A percentile compares a stretch with the other conserved stretches of the same genome.
Evolutionary conservation across 2,329 filamentous ascomycete genomes (phyloP).

Genomic region (Colletotrichum graminicola): DNA sequence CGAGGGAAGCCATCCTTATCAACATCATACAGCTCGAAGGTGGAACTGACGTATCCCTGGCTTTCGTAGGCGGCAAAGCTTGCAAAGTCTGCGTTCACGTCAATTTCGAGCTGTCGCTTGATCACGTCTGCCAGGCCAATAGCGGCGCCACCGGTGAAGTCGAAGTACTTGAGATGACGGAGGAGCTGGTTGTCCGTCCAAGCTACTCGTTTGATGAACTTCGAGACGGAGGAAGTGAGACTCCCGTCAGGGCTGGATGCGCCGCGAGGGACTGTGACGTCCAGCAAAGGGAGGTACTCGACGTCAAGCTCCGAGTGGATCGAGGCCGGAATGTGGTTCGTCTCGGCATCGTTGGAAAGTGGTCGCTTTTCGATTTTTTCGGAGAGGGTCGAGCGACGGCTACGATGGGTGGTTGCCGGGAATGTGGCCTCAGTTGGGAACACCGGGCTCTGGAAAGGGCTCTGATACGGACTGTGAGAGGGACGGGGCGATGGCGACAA

Average conservation of each 20-base stretch:
- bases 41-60: slow-evolving; percentile 59
- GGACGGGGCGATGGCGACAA: slow-evolving; percentile 58
- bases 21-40: slow-evolving; percentile 70
- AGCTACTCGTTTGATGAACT: slow-evolving; percentile 32
- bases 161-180: slow-evolving; percentile 54
- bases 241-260: slow-evolving; percentile 8
- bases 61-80: slow-evolving; percentile 54
- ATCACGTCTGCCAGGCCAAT: slow-evolving; percentile 54
- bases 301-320: slow-evolving; percentile 43
- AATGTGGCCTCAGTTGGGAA: slow-evolving; percentile 29
- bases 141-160: slow-evolving; percentile 57
- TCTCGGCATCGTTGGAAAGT: slow-evolving; percentile 38
- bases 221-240: slow-evolving; percentile 13
- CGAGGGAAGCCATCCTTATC: slow-evolving; percentile 58
- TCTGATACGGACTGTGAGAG: slow-evolving; percentile 32
- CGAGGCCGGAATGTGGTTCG: slow-evolving; percentile 40
- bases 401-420: slow-evolving; percentile 40
- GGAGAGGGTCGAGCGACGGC: slow-evolving; percentile 48
- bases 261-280: slow-evolving; percentile 13
- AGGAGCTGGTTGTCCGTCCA: slow-evolving; percentile 57
- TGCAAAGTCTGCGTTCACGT: slow-evolving; percentile 48
- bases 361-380: slow-evolving; percentile 41
- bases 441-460: slow-evolving; percentile 33
- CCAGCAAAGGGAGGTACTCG: slow-evolving; percentile 42
- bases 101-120: slow-evolving; percentile 50